phyloP scores from a whole-genome alignment of 2,329 filamentous ascomycete genomes.

The Trichophyton rubrum region DNA sequence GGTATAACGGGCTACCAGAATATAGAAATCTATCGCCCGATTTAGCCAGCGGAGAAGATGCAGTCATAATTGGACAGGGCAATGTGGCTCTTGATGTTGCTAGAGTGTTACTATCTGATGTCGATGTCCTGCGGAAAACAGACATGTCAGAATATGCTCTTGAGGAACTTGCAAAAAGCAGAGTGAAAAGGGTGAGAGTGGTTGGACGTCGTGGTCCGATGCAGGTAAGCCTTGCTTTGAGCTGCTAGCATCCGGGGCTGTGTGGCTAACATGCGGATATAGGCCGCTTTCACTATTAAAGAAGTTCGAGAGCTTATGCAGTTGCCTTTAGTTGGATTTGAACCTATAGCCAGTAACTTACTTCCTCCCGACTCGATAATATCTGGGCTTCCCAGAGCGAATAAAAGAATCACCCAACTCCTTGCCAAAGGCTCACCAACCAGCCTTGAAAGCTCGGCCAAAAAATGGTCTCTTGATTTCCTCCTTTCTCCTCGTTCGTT shows the following conservation, averaged over 20 bases:
- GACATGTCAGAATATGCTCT: slow-evolving; percentile 83
- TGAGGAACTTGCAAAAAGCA: slow-evolving; percentile 57
- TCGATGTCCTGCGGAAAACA: slow-evolving; percentile 62
- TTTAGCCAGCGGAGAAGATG: slow-evolving; percentile 63
- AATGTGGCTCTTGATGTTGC: slow-evolving; percentile 94
- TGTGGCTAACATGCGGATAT: not conserved
- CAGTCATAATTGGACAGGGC: slow-evolving; percentile 82
- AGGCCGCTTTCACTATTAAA: slow-evolving; percentile 92
- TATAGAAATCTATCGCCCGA: slow-evolving; percentile 60
- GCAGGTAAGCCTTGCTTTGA: slow-evolving; percentile 45
- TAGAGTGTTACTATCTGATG: slow-evolving; percentile 65
- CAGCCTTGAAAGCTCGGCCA: slow-evolving; percentile 39
- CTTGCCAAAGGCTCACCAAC: slow-evolving; percentile 59
- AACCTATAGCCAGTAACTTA: slow-evolving; percentile 52
- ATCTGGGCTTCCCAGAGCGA: slow-evolving; percentile 59
- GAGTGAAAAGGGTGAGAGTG: slow-evolving; percentile 67
- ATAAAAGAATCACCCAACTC: slow-evolving; percentile 67
- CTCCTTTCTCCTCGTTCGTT: slow-evolving; percentile 68
- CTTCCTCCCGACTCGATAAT: slow-evolving; percentile 50
- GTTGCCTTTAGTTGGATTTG: slow-evolving; percentile 58
- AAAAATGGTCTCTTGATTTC: slow-evolving; percentile 75
- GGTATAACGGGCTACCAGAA: slow-evolving; percentile 94
- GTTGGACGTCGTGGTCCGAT: slow-evolving; percentile 79
- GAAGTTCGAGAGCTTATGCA: slow-evolving; percentile 81
- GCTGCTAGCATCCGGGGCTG: not conserved